A percentile compares a stretch with the other conserved stretches of the same genome.
Evolutionary conservation across 306 rosid genomes (phyloP).

Genomic region (Citrullus colocynthis): DNA sequence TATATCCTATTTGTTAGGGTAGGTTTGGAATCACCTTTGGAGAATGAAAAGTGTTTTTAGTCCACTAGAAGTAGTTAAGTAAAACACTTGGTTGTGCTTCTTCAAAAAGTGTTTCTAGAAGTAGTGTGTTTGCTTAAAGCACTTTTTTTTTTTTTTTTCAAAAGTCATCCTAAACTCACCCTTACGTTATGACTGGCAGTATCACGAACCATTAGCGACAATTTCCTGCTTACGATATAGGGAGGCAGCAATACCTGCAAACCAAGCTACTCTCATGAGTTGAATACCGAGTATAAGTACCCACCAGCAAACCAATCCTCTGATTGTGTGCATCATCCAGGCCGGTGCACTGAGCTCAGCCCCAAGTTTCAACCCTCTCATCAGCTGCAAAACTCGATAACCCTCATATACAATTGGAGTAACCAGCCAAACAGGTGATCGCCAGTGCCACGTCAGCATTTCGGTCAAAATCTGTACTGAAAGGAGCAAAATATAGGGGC

Average conservation of each 20-base stretch:
- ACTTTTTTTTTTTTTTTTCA: background rate
- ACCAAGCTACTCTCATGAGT: conserved; percentile 97
- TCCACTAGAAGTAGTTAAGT: background rate
- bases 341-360: conserved; percentile 62
- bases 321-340: conserved; percentile 65
- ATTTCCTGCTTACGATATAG: conserved; percentile 9
- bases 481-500: conserved; percentile 68
- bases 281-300: conserved; percentile 79
- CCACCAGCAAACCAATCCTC: conserved; percentile 90
- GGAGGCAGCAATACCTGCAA: conserved; percentile 55
- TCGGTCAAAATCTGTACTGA: conserved; percentile 75
- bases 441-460: conserved; percentile 88
- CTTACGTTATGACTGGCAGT: background rate
- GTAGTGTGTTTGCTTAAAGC: background rate
- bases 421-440: conserved; percentile 89
- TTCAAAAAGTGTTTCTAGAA: background rate
- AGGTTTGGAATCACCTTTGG: background rate
- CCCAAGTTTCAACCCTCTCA: conserved; percentile 86
- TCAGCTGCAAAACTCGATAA: conserved; percentile 81
- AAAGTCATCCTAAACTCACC: background rate
- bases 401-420: conserved; percentile 72
- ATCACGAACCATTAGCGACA: background rate
- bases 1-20: background rate
- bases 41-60: background rate
- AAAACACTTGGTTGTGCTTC: background rate